phyloP scores from a whole-genome alignment of 2,329 filamentous ascomycete genomes.

The Myriosclerotinia duriaeana region DNA sequence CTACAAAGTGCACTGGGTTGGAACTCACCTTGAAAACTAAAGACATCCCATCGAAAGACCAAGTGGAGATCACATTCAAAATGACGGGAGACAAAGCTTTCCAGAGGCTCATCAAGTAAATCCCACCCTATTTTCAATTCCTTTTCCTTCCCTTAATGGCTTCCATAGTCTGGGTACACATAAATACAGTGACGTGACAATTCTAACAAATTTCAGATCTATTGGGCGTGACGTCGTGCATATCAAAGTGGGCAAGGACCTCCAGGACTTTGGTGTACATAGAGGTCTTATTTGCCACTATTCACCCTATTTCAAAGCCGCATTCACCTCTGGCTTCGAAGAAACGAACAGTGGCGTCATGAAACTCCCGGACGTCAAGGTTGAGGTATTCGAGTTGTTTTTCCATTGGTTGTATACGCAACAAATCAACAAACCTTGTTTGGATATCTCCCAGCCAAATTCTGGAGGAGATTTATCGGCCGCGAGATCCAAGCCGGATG shows the following conservation, averaged over 20 bases:
- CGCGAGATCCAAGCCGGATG: not conserved
- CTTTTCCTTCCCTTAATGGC: no score
- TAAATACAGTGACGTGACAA: not conserved
- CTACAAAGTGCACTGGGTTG: not conserved
- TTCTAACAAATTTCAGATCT: not conserved
- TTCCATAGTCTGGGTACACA: not conserved
- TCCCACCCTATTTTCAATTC: not conserved
- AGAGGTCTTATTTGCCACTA: constrained; percentile 27
- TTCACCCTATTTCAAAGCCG: constrained; percentile 31
- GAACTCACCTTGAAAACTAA: not conserved
- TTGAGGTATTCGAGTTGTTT: constrained; percentile 23
- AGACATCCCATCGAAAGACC: not conserved
- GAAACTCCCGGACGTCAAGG: constrained; percentile 14
- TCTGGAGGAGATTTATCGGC: not conserved
- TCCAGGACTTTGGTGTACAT: constrained; percentile 29
- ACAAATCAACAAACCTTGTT: not conserved
- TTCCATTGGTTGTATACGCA: constrained; percentile 26
- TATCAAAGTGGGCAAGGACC: constrained; percentile 23
- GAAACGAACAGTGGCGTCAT: constrained; percentile 25
- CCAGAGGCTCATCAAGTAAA: not conserved
- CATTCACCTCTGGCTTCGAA: constrained; percentile 26
- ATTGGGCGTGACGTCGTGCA: constrained; percentile 24
- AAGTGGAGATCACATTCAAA: no score
- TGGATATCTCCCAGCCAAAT: not conserved
- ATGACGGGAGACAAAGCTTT: not conserved